phyloP scores from a whole-genome alignment of 768 basidiomycete species.

The Lentinula detonsa region DNA sequence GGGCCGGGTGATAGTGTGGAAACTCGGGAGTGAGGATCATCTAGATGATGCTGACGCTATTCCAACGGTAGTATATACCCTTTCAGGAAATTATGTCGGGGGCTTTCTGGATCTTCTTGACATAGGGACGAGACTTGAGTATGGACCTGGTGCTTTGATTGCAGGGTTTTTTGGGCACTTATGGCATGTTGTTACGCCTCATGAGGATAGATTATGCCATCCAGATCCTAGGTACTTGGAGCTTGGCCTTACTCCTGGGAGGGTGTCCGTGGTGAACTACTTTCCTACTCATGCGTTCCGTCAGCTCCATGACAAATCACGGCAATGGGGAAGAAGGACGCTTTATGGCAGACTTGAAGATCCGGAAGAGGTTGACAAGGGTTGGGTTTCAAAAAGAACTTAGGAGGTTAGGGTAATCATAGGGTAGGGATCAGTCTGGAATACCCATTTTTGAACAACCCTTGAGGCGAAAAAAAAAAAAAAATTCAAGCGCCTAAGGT shows the following conservation, averaged over 20 bases:
- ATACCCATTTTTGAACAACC: no score
- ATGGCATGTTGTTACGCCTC: neutral
- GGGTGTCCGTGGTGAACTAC: neutral
- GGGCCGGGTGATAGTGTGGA: neutral
- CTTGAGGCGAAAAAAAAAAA: no score
- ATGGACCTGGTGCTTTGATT: neutral
- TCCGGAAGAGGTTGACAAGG: no score
- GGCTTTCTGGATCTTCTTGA: neutral
- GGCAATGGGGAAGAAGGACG: neutral
- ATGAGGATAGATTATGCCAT: neutral
- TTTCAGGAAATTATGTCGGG: neutral
- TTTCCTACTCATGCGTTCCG: neutral
- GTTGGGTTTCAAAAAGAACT: no score
- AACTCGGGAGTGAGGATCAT: neutral
- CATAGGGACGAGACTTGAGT: neutral
- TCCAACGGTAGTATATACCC: neutral
- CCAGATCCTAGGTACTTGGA: neutral
- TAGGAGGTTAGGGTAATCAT: no score
- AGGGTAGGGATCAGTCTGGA: no score
- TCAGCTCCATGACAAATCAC: neutral
- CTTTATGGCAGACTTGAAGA: neutral
- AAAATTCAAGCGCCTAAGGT: no score
- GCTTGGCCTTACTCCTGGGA: neutral
- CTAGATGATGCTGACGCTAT: neutral
- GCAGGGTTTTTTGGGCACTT: neutral